phyloP scores from a whole-genome alignment of 2,329 filamentous ascomycete genomes.

The Cadophora sp. region DNA sequence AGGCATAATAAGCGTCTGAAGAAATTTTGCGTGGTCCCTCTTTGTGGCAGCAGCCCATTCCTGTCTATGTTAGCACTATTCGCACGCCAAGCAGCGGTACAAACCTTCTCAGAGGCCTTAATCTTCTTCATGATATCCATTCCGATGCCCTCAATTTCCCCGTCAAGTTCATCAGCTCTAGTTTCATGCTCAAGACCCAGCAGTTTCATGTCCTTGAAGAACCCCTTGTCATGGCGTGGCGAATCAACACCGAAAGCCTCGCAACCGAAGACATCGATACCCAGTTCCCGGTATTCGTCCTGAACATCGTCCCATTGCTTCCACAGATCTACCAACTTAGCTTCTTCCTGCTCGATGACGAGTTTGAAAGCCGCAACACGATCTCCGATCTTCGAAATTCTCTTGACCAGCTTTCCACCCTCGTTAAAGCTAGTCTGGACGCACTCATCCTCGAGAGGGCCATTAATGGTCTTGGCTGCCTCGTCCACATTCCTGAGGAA shows the following conservation, averaged over 20 bases:
- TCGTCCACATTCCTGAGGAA: constrained; percentile 30
- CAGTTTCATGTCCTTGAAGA: constrained; percentile 34
- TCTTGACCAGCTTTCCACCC: constrained; percentile 27
- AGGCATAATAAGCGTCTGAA: constrained; percentile 14
- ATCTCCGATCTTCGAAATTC: constrained; percentile 36
- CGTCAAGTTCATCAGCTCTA: constrained; percentile 31
- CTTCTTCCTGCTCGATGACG: constrained; percentile 33
- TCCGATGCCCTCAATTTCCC: constrained; percentile 34
- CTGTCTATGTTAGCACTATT: constrained; percentile 22
- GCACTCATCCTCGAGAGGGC: constrained; percentile 34
- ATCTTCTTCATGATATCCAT: constrained; percentile 33
- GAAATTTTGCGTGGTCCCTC: constrained; percentile 28
- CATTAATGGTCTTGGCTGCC: constrained; percentile 19
- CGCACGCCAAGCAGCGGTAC: background rate
- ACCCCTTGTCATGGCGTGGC: constrained; percentile 23
- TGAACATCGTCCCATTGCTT: constrained; percentile 40
- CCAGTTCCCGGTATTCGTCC: constrained; percentile 38
- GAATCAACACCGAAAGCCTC: constrained; percentile 25
- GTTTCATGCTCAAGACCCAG: constrained; percentile 32
- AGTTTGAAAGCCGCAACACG: constrained; percentile 34
- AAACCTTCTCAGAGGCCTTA: constrained; percentile 41
- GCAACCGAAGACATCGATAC: constrained; percentile 30
- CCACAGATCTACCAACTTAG: constrained; percentile 38
- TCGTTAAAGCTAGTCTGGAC: constrained; percentile 31
- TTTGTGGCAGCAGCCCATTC: constrained; percentile 29